A percentile compares a stretch with the other conserved stretches of the same genome.
Conservation (phyloP, 2,329 filamentous ascomycete genomes). For the Claviceps sp. region DNA sequence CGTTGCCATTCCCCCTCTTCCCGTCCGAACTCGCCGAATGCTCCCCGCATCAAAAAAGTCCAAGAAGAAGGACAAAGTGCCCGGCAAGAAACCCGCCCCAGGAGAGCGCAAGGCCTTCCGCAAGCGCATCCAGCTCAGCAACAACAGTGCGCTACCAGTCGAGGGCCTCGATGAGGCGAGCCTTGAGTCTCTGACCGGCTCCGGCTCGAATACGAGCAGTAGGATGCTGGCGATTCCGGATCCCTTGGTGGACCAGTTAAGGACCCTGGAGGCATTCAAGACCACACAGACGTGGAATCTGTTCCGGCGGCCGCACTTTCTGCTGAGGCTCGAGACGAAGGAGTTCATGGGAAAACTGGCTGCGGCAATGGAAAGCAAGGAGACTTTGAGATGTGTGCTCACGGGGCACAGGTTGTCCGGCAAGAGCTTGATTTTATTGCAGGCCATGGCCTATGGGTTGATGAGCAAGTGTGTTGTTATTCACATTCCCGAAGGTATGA, state of each 20-base stretch:
- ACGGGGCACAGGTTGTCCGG: constrained; percentile 63
- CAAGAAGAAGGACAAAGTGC: constrained; percentile 35
- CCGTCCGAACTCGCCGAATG: constrained; percentile 22
- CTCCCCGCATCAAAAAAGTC: constrained; percentile 29
- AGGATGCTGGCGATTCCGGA: constrained; percentile 58
- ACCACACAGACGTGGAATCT: constrained; percentile 74
- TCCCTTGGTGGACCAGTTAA: constrained; percentile 61
- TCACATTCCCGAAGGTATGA: constrained; percentile 74
- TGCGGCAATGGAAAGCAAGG: constrained; percentile 35
- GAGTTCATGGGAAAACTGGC: constrained; percentile 54
- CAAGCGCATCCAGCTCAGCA: constrained; percentile 84
- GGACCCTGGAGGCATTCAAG: constrained; percentile 84
- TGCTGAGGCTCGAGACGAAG: constrained; percentile 69
- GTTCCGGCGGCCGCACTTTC: constrained; percentile 67
- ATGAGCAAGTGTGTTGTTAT: constrained; percentile 81
- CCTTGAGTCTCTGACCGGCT: constrained; percentile 37
- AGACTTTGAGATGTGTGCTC: constrained; percentile 51
- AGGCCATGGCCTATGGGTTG: constrained; percentile 71
- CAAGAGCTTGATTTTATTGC: constrained; percentile 77
- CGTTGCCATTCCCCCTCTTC: constrained; percentile 15
- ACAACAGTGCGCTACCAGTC: constrained; percentile 80
- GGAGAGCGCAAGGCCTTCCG: constrained; percentile 80
- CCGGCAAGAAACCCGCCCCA: constrained; percentile 44
- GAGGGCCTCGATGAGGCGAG: constrained; percentile 50
- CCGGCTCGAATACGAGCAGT: constrained; percentile 43